Base-by-base conservation (phyloP, 2,329 filamentous ascomycete species). In the Byssoonygena ceratinophila region DNA sequence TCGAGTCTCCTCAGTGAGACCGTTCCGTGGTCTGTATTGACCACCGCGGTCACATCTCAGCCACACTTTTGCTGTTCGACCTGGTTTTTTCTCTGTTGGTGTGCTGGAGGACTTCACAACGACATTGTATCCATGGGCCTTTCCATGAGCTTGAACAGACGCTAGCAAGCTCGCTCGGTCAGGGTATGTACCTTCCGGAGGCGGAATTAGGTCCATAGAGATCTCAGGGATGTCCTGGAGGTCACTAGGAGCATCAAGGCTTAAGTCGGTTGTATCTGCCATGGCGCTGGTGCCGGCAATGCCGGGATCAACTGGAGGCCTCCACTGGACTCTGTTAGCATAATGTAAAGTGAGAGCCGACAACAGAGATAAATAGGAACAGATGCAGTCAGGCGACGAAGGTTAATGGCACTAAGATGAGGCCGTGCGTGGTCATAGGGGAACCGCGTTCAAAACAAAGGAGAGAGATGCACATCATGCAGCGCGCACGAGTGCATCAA, bases 51-150 rank as follows among this genome's bases (percentile, higher is more conserved):
- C 70, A 60, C 70, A 72, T 45, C 70, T 67, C 54, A 72, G 58
- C 70, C 70, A 72, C 7, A 72, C 65, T 46, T 72, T 72, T 32
- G 69, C 69, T 1, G 68, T 70, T 9, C 70, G 66, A 27, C 69
- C 68, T 5, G 70, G 69, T 47, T 72, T 72, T 58, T 71, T 71
- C 52, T 71, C 68, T 4, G 68, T 72, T 5, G 70, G 69, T 1
- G 66, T 71, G 54, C 69, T 71, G 16, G 70, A 72, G n/a, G 70
- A 71, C 48, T 72, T 72, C 46, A 72, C 68, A 7, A 72, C 70
- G 22, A 72, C 64, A 57, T 71, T 71, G 55, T 72, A 72, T 18
- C 69, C 69, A 58, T 72, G 68, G 3, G 64, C 59, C 58, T 71
- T 71, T 27, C 66, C 68, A 56, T 71, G 69, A 8, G 63, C 64